Base-by-base conservation (phyloP, 2,329 filamentous ascomycete species). In the Tolypocladium album region DNA sequence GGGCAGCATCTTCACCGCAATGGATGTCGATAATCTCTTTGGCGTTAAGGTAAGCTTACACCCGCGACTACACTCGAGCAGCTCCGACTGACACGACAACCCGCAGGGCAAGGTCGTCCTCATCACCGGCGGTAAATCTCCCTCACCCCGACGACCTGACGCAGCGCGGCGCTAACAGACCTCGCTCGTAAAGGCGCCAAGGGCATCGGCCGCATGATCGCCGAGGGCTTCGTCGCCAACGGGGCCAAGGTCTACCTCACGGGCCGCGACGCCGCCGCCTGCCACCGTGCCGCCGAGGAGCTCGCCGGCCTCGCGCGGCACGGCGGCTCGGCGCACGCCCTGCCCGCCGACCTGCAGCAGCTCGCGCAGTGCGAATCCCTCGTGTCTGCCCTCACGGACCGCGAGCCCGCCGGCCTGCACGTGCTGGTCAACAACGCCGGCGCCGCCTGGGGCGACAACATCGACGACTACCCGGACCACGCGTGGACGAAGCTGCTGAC, bases 201-300 rank as follows among this genome's bases (percentile, higher is more conserved):
- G 68, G 85, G 85, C 64, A 83, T 88, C 63, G 86, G 86, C 20
- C 82, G 81, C 61, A 88, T 88, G 85, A 88, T 88, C 63, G 82
- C 83, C 39, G 77, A 84, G 60, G 86, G 84, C 60, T 88, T 86
- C 72, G 78, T 87, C n/a, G 70, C 76, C 60, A 87, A 86, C 71
- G 84, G 85, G 60, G 81, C 81, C 43, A 82, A 76, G 57, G 85
- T 88, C 20, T 88, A 88, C 77, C 83, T 88, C 62, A 83, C 84
- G 7, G 87, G 84, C 7, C 80, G 86, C 65, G 84, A 88, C 70
- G 81, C 77, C 27, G 74, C 77, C 57, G 80, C 83, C 43, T 88
- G 85, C 72, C 76, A 79, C 39, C 62, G 77, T 58, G 80, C 83
- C 1, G 84, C 80, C 58, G 70, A 76, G n/a, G 79, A 84, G 65